Evolutionary conservation across 192 early-diverging fungal genomes (phyloP), one percentile per base, ranked within the genome.

Genomic region (Funneliformis mosseae): DNA sequence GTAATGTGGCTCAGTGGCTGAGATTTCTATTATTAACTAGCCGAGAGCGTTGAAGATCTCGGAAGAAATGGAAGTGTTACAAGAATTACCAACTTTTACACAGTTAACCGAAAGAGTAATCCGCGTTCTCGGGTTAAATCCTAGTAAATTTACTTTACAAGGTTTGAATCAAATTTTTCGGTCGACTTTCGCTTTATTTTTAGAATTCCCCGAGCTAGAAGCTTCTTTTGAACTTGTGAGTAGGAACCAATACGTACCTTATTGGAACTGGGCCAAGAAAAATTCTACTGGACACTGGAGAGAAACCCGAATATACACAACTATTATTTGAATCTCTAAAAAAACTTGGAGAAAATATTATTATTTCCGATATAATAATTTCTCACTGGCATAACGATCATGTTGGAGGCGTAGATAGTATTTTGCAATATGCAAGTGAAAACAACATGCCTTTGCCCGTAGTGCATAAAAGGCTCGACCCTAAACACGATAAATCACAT

Each of bases 311-410:
- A 25, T 97, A 94, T 83, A 81, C 89, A 23, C 78, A 81, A 0
- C 73, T 91, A 14, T 85, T 96, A 5, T 3, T 4, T 9, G 23
- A 66, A 1, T 86, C 88, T 7, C 83, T 95, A 4, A 85, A 88
- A 23, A 71, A 83, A 16, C 83, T 84, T 1, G 85, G 83, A 8
- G 85, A 87, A 3, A 84, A 87, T 41, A 83, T 84, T 1, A 83
- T 71, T 9, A 92, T 93, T 23, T 92, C 94, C 27, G 83, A 91
- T 71, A 87, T 95, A 42, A 81, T 97, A 23, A 86, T 95, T 43
- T 93, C 94, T 1, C 96, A 97, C 79, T 90, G 90, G 81, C 96
- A 97, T 79, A 75, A 73, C 5, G 95, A 97, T 79, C 96, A 97
- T 76, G 87, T 91, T 39, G 95, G 93, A 28, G 96, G 96, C 4